Evolutionary conservation across 257 asterid species (phyloP), one percentile per base, ranked within the genome.

Genomic region (Salvia miltiorrhiza): DNA sequence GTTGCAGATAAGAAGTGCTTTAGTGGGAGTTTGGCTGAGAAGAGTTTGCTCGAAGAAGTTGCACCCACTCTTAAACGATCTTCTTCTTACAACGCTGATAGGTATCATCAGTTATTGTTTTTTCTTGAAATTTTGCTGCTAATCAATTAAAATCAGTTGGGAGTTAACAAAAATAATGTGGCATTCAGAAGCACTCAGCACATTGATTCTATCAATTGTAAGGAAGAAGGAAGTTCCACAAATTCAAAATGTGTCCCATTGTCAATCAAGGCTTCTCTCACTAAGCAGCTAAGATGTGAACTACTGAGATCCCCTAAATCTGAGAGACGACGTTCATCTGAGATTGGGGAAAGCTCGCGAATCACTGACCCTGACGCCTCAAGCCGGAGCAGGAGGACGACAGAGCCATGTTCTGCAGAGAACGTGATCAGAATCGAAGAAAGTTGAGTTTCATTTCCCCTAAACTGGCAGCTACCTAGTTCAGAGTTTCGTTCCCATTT

Each of bases 1-100:
- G 67, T 72, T 71, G 96, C 88, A 76, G 90, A 93, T 61, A 93
- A 89, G 73, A 95, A 89, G 73, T 86, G 84, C 82, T 90, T 89
- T 37, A 87, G 96, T 64, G 97, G 97, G 78, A 91, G 96, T 73
- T 77, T 87, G 76, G 83, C 88, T 63, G 99, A 94, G 75, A 83
- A 81, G 50, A 85, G 78, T 67, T 74, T 80, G 63, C 49, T 71
- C 63, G 89, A 84, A 83, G 96, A 84, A 78, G 88, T 84, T 40
- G 74, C 75, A 16, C 75, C 90, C 48, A 60, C 76, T 63, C 80
- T 90, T 16, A 90, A 84, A 78, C 82, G 90, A 63, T 88, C 97
- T 32, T 87, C 95, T 23, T 92, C 99, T 7, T 88, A 72, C 76
- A 74, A 81, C 67, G 93, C 88, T 39, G 97, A 91, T 77, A 84